Evolutionary conservation across 139 green algal genomes (phyloP).

Genomic region (Tetradesmus obliquus): DNA sequence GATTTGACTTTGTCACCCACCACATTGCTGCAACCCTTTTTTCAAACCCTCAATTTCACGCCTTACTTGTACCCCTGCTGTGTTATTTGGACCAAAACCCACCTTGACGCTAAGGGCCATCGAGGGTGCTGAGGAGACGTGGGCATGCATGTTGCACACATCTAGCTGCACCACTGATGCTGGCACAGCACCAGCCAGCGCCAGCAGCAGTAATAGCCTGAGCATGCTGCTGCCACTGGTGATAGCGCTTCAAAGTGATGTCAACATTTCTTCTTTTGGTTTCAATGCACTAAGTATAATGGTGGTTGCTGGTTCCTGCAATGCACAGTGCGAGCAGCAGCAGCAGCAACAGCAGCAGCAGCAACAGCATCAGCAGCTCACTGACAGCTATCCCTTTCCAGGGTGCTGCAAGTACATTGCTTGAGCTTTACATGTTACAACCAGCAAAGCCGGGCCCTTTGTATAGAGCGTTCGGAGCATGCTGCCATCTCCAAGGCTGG

Average conservation of each 20-base stretch:
- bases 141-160: neutral
- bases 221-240: neutral
- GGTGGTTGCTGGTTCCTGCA: neutral
- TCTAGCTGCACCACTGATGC: constrained; percentile 5
- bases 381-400: too few species aligned
- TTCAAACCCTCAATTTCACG: too few species aligned
- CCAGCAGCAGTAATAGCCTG: neutral
- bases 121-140: neutral
- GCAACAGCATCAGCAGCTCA: neutral
- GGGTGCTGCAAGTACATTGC: too few species aligned
- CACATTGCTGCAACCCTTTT: too few species aligned
- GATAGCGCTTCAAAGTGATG: too few species aligned
- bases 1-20: too few species aligned
- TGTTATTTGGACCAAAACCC: too few species aligned
- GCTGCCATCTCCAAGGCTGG: neutral
- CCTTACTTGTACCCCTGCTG: too few species aligned
- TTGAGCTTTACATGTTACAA: too few species aligned
- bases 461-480: neutral
- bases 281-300: too few species aligned
- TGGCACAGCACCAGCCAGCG: neutral
- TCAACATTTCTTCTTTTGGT: too few species aligned
- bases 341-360: neutral
- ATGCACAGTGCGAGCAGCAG: neutral
- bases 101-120: neutral
- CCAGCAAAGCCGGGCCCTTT: too few species aligned